A percentile compares a stretch with the other conserved stretches of the same genome.
Evolutionary conservation across 805 yeast genomes (phyloP).

Genomic region (Grigorovia transvaalensis): DNA sequence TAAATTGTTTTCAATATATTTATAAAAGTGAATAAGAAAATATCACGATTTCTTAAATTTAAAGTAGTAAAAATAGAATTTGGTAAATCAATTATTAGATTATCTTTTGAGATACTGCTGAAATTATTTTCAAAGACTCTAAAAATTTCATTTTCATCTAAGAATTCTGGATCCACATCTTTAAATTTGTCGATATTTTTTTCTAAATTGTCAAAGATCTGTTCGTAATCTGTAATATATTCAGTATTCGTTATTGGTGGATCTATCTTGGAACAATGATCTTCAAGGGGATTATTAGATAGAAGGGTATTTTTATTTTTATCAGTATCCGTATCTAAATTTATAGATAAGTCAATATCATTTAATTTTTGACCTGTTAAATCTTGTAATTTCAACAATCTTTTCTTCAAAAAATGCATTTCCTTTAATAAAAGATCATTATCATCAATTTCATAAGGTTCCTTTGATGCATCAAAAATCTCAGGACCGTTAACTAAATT

Average conservation of each 20-base stretch:
- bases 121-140: constrained; percentile 7
- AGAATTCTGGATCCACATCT: constrained; percentile 23
- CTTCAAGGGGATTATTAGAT: neutral
- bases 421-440: constrained; percentile 14
- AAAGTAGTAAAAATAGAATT: constrained; percentile 17
- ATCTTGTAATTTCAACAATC: constrained; percentile 22
- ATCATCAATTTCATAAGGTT: constrained; percentile 19
- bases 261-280: neutral
- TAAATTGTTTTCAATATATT: constrained; percentile 8
- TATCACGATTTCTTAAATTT: constrained; percentile 18
- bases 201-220: neutral
- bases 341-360: constrained; percentile 11
- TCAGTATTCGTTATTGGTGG: neutral
- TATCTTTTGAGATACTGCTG: constrained; percentile 2
- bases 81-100: constrained; percentile 13
- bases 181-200: constrained; percentile 15
- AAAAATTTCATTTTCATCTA: constrained; percentile 16
- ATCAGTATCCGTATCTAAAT: constrained; percentile 1
- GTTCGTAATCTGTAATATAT: neutral
- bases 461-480: constrained; percentile 18
- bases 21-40: constrained; percentile 15
- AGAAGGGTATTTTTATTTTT: constrained; percentile 2
- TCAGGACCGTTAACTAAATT: constrained; percentile 28
- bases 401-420: constrained; percentile 18
- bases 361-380: constrained; percentile 19